phyloP scores from a whole-genome alignment of 805 yeast genomes.

The Metschnikowia sp. region DNA sequence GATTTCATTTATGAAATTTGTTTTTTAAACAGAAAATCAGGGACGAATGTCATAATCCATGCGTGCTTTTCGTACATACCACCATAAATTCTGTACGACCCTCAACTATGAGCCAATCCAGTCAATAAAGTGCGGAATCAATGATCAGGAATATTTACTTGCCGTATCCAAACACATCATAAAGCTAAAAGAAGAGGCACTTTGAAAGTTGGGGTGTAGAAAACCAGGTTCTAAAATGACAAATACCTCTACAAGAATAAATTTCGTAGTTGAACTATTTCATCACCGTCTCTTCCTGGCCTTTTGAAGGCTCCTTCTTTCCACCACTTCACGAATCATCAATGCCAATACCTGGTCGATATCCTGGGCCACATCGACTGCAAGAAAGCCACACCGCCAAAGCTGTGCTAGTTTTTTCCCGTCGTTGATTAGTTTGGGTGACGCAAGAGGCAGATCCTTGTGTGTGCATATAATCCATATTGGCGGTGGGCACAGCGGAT shows the following conservation, averaged over 20 bases:
- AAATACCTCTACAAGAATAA: background rate
- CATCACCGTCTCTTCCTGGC: conserved; percentile 6
- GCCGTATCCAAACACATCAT: too few species aligned
- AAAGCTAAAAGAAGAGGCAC: too few species aligned
- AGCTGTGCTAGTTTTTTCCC: conserved; percentile 55
- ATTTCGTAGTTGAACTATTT: background rate
- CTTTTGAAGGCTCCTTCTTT: conserved; percentile 30
- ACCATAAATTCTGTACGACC: too few species aligned
- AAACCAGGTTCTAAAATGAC: too few species aligned
- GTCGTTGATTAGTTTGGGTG: conserved; percentile 55
- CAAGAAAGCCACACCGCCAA: conserved; percentile 67
- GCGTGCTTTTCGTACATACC: too few species aligned
- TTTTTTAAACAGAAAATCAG: too few species aligned
- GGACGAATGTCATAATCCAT: too few species aligned
- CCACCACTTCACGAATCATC: conserved; percentile 58
- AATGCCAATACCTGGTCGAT: conserved; percentile 58
- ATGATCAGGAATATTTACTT: too few species aligned
- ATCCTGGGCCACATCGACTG: conserved; percentile 52
- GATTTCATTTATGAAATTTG: too few species aligned
- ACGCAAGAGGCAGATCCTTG: conserved; percentile 50
- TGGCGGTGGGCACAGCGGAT: conserved; percentile 53
- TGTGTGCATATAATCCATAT: conserved; percentile 67
- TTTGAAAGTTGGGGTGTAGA: too few species aligned
- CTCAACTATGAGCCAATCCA: too few species aligned
- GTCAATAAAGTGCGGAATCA: too few species aligned